Evolutionary conservation across 2,329 filamentous ascomycete genomes (phyloP), one percentile per base, ranked within the genome.

Genomic region (Aspergillus intermedius): DNA sequence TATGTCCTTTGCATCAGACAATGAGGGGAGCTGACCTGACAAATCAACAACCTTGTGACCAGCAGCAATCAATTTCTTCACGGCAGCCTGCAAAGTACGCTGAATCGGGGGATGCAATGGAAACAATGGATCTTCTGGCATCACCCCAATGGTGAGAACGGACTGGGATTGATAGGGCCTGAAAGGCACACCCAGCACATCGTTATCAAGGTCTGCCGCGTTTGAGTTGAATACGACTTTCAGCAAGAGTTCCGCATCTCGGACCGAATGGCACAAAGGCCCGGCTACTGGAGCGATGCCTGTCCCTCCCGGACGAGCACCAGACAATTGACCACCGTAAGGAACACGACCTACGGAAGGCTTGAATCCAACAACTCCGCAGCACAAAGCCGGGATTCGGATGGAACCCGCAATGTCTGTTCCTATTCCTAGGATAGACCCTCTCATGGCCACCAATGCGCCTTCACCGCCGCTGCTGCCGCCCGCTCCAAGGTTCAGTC

Each of bases 381-480:
- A 69, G 44, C 68, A 71, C 0, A 65, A 64, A 0, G 72, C 67
- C 0, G 72, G 73, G 6, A 69, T 63, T 3, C 73, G 62, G 21
- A 75, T 66, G 5, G 68, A 71, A 5, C 73, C 73, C 0, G 68
- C 72, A 46, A 67, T 60, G 49, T 69, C 66, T 3, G 64, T 65
- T 2, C 61, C 65, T 1, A 66, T 55, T 2, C 65, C 64, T 1
- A 66, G 40, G 4, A 61, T 46, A 3, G 60, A 64, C 8, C 65
- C 66, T 6, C 63, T 53, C 39, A 68, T 52, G 2, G 62, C 64
- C 1, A 68, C 39, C 5, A 69, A 45, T 0, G 65, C 63, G 1
- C 60, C 64, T 50, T 69, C 66, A 2, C 63, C 64, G 8, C 60
- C 60, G 5, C 49, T 56, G 23, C 51, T 55, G 1, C 61, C 61